These are phyloP conservation scores for Hippophae rhamnoides DNA, from an alignment of 306 rosid genomes.

Conservation along the genomic window DNA sequence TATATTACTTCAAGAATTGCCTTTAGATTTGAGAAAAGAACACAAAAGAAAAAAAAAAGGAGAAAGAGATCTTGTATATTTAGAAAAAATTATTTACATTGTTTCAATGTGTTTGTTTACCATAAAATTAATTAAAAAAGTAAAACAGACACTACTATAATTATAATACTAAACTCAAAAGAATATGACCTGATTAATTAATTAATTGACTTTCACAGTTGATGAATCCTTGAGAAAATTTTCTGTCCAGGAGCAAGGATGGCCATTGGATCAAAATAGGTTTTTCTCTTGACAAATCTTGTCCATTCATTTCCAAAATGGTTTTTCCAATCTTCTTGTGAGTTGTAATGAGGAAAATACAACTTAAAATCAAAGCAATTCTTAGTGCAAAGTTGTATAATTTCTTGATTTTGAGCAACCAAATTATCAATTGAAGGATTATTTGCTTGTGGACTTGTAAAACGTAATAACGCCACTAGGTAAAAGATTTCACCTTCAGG, in stretches of 20 bases:
- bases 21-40: background rate
- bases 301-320: conserved; percentile 74
- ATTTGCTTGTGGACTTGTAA: conserved; percentile 46
- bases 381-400: conserved; percentile 38
- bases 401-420: conserved; percentile 62
- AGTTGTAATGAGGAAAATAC: conserved; percentile 72
- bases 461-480: conserved; percentile 72
- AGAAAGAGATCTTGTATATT: background rate
- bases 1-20: too few relatives aligned
- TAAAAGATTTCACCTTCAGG: conserved; percentile 83
- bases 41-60: background rate
- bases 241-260: conserved; percentile 86
- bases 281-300: conserved; percentile 47
- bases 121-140: too few relatives aligned
- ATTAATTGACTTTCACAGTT: conserved; percentile 1
- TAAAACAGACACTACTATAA: conserved; percentile 3
- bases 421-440: conserved; percentile 33
- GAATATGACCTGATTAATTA: background rate
- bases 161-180: background rate
- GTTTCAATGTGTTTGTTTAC: background rate
- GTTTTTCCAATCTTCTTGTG: conserved; percentile 59
- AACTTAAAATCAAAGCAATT: conserved; percentile 60
- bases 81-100: conserved; percentile 12
- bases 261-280: conserved; percentile 64
- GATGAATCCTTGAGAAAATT: conserved; percentile 45